Evolutionary conservation across 805 yeast genomes (phyloP), one percentile per base, ranked within the genome.

Genomic region (Nakazawaea populi): DNA sequence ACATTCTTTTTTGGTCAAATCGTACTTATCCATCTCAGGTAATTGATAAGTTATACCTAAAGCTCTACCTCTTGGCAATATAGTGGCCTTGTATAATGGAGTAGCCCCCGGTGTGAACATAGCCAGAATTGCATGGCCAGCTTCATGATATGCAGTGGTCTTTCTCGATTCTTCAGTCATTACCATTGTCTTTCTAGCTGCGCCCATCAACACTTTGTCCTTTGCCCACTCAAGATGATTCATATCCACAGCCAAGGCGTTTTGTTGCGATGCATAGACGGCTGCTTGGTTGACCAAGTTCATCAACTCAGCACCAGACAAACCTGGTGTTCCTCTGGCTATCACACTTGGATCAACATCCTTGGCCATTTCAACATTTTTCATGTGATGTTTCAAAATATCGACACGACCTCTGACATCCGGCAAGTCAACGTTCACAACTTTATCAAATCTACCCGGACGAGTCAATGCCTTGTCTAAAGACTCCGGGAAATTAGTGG

Each of bases 71-170:
- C 99, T 80, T 43, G 99, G 99, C 56, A 94, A 75, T 56, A 94
- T 91, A 0, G 99, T 94, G 4, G 98, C 98, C 70, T 94, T 94
- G 72, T 94, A 94, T 56, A 94, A 76, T 1, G 97, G 91, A 3
- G 96, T 90, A 4, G 99, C 97, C 18, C 96, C 97, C 12, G 85
- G 83, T 5, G 97, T 89, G 67, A 78, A 94, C 82, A 94, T 78
- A 9, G 99, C 98, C 87, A 92, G 90, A 52, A 94, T 89, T 4
- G 99, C 99, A 71, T 94, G 99, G 4, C 99, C 99, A 18, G 99
- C 99, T 72, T 94, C 99, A 70, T 94, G 99, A 68, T 84, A 94
- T 1, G 99, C 99, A 14, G 99, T 94, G 57, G 92, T 90, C 60
- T 80, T 82, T 68, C 97, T 81, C 0, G 96, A 80, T 54, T 92